Evolutionary conservation across 1,139 yeast species (phyloP), one percentile per base, ranked within the genome.

Genomic region (Arxiozyma slooffiae): DNA sequence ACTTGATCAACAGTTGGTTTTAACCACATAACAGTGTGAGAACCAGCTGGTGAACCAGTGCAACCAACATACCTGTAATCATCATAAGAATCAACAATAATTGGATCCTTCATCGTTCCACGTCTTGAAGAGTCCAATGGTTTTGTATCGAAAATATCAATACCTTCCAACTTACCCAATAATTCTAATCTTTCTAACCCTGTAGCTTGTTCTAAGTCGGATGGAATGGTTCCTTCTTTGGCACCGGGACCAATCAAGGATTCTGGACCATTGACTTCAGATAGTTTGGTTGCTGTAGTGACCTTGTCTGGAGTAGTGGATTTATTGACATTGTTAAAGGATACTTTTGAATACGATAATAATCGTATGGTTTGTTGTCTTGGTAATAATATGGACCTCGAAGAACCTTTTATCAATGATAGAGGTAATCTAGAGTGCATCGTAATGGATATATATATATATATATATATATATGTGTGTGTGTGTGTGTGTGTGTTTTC

Each of bases 101-200:
- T 83, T 65, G 98, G 98, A 70, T 90, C 89, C 56, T 66, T 77
- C 73, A 86, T 75, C 62, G 97, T 88, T 68, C 98, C 98, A 57
- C 71, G 79, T 74, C 97, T 88, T 67, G 89, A 84, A 58, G 89
- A 74, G 58, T 87, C 87, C 66, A 94, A 81, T 64, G 95, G 92
- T 71, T 84, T 84, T 71, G 82, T 77, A 77, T 92, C 97, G 77
- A 90, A 92, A 60, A 92, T 81, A 67, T 92, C 97, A 60, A 92
- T 79, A 79, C 98, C 98, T 73, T 89, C 96, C 71, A 85, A 75
- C 74, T 89, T 86, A 77, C 95, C 97, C 67, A 92, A 81, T 66
- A 86, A 71, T 78, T 92, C 98, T 63, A 89, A 79, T 82, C 98
- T 89, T 73, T 86, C 97, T 69, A 92, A 78, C 85, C 98, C 98